phyloP scores from a whole-genome alignment of 805 yeast genomes.

The Saturnispora ahearnii region DNA sequence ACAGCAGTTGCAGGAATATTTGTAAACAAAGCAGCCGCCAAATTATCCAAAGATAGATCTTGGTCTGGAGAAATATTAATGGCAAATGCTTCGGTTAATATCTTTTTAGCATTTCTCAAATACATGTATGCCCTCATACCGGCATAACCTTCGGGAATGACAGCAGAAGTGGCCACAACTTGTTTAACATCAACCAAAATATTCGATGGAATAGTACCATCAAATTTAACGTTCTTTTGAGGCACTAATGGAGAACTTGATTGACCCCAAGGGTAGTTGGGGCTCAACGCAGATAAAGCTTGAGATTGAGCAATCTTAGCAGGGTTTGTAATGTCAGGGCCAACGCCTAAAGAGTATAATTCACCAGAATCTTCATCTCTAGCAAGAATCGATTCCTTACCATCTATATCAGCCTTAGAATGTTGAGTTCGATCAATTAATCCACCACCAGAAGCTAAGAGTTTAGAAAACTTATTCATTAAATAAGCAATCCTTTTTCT shows the following conservation, averaged over 20 bases:
- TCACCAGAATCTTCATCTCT: conserved; percentile 56
- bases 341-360: conserved; percentile 30
- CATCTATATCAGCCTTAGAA: conserved; percentile 28
- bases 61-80: conserved; percentile 53
- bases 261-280: conserved; percentile 51
- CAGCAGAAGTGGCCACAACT: conserved; percentile 48
- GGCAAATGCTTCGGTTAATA: conserved; percentile 74
- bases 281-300: conserved; percentile 59
- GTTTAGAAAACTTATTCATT: conserved; percentile 52
- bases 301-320: conserved; percentile 59
- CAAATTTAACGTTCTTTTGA: conserved; percentile 36
- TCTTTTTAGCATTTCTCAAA: conserved; percentile 51
- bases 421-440: conserved; percentile 23
- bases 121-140: conserved; percentile 69
- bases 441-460: conserved; percentile 38
- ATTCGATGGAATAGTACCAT: conserved; percentile 49
- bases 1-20: conserved; percentile 60
- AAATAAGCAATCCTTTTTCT: conserved; percentile 43
- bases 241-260: conserved; percentile 34
- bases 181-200: conserved; percentile 70
- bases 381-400: conserved; percentile 58
- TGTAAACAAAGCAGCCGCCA: conserved; percentile 72
- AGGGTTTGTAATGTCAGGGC: conserved; percentile 31
- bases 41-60: conserved; percentile 51
- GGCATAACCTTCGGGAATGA: conserved; percentile 56